These are phyloP conservation scores for Galerina marginata DNA, from an alignment of 768 basidiomycete genomes.

Conservation along the genomic window DNA sequence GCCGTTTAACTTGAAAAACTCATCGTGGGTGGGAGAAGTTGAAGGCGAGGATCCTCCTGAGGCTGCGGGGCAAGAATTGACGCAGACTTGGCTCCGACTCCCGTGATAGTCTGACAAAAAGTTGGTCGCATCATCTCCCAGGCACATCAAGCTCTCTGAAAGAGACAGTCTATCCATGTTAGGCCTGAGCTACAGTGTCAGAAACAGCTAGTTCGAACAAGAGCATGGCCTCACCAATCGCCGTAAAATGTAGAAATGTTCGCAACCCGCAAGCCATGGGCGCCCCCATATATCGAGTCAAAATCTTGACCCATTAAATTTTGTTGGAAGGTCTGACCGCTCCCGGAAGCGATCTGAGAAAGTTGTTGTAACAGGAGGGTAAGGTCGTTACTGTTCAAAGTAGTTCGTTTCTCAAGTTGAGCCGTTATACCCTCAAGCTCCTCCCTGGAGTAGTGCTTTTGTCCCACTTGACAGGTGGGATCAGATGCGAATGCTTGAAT, in stretches of 20 bases:
- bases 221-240: neutral
- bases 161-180: neutral
- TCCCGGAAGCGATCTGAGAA: neutral
- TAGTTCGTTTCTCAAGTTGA: neutral
- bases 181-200: neutral
- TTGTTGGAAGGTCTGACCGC: neutral
- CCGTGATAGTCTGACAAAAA: neutral
- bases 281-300: neutral
- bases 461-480: neutral
- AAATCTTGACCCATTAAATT: neutral
- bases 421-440: neutral
- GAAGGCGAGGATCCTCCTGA: neutral
- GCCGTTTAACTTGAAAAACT: too few relatives aligned
- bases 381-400: neutral
- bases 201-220: neutral
- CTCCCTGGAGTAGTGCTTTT: neutral
- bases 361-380: neutral
- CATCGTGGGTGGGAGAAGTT: neutral
- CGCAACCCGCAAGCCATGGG: neutral
- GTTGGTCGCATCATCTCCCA: neutral
- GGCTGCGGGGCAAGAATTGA: neutral
- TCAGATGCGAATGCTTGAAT: neutral
- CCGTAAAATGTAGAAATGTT: neutral
- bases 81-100: neutral
- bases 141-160: neutral